phyloP scores from a whole-genome alignment of 495 filamentous ascomycete species.

The Friedmanniomyces simplex region DNA sequence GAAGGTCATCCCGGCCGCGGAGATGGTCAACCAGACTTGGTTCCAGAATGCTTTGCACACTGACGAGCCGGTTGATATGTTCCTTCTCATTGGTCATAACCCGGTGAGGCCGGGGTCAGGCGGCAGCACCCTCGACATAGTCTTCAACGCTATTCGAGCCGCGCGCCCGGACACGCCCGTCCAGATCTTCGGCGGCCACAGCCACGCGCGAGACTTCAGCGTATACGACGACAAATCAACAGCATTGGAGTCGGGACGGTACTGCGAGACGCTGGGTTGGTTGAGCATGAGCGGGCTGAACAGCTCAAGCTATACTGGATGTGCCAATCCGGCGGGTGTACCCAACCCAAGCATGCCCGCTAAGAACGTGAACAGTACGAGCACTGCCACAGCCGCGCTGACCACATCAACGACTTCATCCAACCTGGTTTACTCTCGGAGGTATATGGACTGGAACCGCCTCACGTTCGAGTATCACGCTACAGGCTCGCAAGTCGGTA shows the following conservation, averaged over 20 bases:
- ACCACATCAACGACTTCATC: slow-evolving; percentile 19
- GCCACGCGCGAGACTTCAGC: slow-evolving; percentile 32
- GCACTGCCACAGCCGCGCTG: slow-evolving; percentile 16
- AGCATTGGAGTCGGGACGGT: slow-evolving; percentile 33
- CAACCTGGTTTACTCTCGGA: slow-evolving; percentile 19
- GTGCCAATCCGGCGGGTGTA: slow-evolving; percentile 33
- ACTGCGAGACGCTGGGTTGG: slow-evolving; percentile 39
- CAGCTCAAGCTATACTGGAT: slow-evolving; percentile 13
- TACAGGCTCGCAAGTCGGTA: slow-evolving; percentile 27
- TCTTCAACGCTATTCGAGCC: slow-evolving; percentile 30
- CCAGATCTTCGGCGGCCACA: slow-evolving; percentile 37
- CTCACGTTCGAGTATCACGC: slow-evolving; percentile 35
- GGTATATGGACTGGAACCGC: slow-evolving; percentile 33
- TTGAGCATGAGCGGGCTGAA: slow-evolving; percentile 34
- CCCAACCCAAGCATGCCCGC: slow-evolving; percentile 38
- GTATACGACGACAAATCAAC: slow-evolving; percentile 32
- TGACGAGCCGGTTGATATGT: slow-evolving; percentile 31
- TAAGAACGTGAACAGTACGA: slow-evolving; percentile 17
- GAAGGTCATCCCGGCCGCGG: slow-evolving; percentile 23
- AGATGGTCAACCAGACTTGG: slow-evolving; percentile 32
- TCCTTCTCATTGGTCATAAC: slow-evolving; percentile 35
- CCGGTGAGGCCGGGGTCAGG: slow-evolving; percentile 21
- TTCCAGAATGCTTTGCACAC: slow-evolving; percentile 32
- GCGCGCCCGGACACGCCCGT: slow-evolving; percentile 30
- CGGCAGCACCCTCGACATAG: slow-evolving; percentile 24